Percentiles rank a stretch among this genome's conserved stretches.
phyloP scores from a whole-genome alignment of 140 eudicot genomes.

The Senecio squalidus region DNA sequence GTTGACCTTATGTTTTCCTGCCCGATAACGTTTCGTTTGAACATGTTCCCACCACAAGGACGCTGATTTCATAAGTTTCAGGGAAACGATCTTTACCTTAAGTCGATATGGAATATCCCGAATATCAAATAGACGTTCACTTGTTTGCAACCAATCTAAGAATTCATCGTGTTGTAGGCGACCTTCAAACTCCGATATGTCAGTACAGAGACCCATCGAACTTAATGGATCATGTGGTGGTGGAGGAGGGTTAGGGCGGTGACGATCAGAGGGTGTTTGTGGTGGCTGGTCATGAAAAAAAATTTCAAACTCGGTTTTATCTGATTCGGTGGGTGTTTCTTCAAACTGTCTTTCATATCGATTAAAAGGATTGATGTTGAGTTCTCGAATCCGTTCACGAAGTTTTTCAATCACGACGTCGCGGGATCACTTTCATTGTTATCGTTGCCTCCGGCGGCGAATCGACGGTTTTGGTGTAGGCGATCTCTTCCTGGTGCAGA shows the following conservation, averaged over 20 bases:
- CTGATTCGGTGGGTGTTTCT: too few species aligned
- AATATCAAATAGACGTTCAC: neutral
- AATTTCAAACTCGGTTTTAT: neutral
- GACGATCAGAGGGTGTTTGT: too few species aligned
- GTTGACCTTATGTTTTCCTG: neutral
- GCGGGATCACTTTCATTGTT: too few species aligned
- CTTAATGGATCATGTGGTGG: too few species aligned
- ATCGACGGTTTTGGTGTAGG: neutral
- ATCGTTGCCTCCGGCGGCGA: neutral
- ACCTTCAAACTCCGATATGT: too few species aligned
- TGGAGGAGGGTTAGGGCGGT: too few species aligned
- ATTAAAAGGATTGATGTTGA: neutral
- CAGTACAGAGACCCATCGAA: too few species aligned
- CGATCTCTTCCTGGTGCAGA: too few species aligned
- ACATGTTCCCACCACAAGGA: neutral
- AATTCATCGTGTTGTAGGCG: neutral
- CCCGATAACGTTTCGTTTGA: neutral
- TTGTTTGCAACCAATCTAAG: neutral
- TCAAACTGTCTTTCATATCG: too few species aligned
- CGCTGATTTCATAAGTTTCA: neutral
- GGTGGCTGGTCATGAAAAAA: too few species aligned
- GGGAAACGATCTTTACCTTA: neutral
- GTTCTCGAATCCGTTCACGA: neutral
- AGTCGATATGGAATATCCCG: neutral
- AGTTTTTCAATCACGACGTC: neutral